These are phyloP conservation scores for Gillenia trifoliata DNA, from an alignment of 306 rosid genomes.

Conservation along the genomic window DNA sequence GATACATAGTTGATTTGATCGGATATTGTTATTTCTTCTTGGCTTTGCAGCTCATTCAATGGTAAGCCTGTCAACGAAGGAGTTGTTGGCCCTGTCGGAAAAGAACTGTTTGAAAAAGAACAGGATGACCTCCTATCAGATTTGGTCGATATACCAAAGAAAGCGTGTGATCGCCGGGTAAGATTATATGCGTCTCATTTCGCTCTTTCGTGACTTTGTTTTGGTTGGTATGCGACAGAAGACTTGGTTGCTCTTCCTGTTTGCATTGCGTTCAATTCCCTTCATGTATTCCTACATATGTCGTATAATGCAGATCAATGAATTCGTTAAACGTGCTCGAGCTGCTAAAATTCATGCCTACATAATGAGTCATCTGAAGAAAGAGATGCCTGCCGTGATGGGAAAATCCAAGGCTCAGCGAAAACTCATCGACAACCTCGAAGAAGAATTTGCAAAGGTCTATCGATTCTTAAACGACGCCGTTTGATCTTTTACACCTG, in stretches of 20 bases:
- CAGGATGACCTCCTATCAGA: constrained; percentile 75
- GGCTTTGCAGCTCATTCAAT: constrained; percentile 60
- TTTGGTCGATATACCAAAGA: constrained; percentile 79
- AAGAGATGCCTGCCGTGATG: constrained; percentile 54
- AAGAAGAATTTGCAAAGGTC: constrained; percentile 48
- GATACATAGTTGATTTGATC: neutral
- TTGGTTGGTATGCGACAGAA: neutral
- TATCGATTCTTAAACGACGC: too few relatives aligned
- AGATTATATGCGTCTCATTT: constrained; percentile 5
- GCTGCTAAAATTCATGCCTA: constrained; percentile 48
- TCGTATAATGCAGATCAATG: constrained; percentile 32
- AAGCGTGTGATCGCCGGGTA: constrained; percentile 90
- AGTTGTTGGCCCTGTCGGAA: constrained; percentile 53
- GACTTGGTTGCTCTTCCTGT: neutral
- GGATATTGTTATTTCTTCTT: neutral
- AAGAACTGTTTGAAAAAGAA: constrained; percentile 80
- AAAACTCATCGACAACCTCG: constrained; percentile 45
- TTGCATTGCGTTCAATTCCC: neutral
- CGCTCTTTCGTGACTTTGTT: neutral
- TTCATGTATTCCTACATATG: neutral
- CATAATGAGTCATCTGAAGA: constrained; percentile 48
- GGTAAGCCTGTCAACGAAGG: constrained; percentile 65
- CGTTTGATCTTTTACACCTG: neutral
- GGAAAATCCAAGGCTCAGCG: constrained; percentile 46
- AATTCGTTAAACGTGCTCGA: constrained; percentile 49